Evolutionary conservation across 352 stramenopile genomes (phyloP).

Genomic region (Pythium utonaiense): DNA sequence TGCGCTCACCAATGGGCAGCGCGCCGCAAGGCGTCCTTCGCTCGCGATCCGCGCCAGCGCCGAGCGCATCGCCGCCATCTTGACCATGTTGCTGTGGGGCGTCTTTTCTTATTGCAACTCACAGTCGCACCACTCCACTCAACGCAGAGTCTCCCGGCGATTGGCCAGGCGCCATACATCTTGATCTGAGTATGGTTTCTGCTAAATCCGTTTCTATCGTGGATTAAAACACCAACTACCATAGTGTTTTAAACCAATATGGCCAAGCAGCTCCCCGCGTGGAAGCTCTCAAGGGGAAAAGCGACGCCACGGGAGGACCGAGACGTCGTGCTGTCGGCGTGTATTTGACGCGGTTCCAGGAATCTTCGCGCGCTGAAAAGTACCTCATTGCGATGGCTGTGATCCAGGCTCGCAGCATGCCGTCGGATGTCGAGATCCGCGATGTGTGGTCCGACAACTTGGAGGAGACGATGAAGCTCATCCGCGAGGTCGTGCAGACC

Average conservation of each 20-base stretch:
- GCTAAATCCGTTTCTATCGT: background rate
- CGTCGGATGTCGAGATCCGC: slow-evolving; percentile 89
- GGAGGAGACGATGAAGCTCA: slow-evolving; percentile 94
- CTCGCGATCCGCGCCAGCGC: slow-evolving; percentile 9
- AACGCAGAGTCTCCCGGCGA: background rate
- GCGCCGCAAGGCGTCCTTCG: slow-evolving; percentile 7
- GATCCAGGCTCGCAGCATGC: slow-evolving; percentile 42
- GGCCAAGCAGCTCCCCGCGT: background rate
- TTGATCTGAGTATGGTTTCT: slow-evolving; percentile 3
- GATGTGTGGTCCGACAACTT: slow-evolving; percentile 93
- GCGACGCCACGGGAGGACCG: background rate
- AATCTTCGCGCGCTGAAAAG: background rate
- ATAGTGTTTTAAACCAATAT: background rate
- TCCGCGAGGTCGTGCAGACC: slow-evolving; percentile 94
- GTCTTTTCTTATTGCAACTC: slow-evolving; percentile 4
- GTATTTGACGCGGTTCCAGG: slow-evolving; percentile 9
- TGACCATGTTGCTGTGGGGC: background rate
- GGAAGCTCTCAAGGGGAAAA: background rate
- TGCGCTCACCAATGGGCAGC: background rate
- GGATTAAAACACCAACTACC: background rate
- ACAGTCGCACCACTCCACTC: slow-evolving; percentile 1
- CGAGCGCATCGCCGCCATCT: slow-evolving; percentile 10
- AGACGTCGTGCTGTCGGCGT: background rate
- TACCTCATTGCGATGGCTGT: slow-evolving; percentile 18
- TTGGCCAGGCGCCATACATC: background rate